Conservation (phyloP, 139 green algal species). For the Eudorina sp. region DNA sequence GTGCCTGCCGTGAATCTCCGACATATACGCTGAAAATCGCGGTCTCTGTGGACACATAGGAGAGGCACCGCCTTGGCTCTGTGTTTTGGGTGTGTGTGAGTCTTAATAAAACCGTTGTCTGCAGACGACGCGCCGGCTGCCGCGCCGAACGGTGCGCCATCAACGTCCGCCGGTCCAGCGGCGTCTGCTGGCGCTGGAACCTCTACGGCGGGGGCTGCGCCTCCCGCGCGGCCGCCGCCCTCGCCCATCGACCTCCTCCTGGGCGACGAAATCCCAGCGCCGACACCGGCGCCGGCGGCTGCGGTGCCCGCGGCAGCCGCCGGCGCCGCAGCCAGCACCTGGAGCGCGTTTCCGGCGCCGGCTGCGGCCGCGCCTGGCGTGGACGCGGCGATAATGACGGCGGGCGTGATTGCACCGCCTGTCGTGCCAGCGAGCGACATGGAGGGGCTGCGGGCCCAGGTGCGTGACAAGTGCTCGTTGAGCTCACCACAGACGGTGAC, state of each 20-base stretch:
- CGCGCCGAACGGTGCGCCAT: not conserved
- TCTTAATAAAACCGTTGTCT: too few species aligned
- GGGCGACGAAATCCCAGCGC: slow-evolving; percentile 20
- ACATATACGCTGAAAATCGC: too few species aligned
- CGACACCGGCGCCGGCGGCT: not conserved
- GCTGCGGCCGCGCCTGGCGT: not conserved
- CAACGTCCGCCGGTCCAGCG: not conserved
- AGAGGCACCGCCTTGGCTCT: too few species aligned
- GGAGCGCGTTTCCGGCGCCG: not conserved
- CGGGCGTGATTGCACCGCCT: too few species aligned
- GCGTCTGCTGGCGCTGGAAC: not conserved
- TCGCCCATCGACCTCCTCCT: slow-evolving; percentile 28
- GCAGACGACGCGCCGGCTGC: slow-evolving; percentile 15
- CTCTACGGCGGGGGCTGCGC: not conserved
- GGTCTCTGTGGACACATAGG: too few species aligned
- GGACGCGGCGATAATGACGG: not conserved
- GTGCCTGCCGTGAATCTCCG: too few species aligned
- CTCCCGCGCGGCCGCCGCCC: slow-evolving; percentile 1
- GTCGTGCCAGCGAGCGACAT: slow-evolving; percentile 1
- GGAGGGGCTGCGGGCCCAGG: slow-evolving; percentile 24
- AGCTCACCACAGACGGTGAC: too few species aligned
- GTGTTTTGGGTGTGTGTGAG: too few species aligned
- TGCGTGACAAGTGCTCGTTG: too few species aligned
- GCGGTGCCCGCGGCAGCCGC: not conserved
- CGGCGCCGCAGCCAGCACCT: not conserved